Conservation (phyloP, 306 rosid species). For the Acacia confusa region DNA sequence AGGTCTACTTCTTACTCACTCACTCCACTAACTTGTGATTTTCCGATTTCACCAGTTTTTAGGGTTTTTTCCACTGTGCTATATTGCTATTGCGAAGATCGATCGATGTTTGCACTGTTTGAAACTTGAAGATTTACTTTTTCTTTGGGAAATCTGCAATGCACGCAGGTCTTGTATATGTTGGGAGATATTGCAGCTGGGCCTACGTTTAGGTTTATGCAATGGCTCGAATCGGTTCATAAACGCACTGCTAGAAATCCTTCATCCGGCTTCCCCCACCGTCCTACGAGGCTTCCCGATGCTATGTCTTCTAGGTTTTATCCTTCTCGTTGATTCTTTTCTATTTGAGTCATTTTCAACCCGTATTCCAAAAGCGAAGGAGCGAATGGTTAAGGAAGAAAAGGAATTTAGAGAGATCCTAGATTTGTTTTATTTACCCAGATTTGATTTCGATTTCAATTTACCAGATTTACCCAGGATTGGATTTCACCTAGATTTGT, state of each 20-base stretch:
- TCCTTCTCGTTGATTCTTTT: not conserved
- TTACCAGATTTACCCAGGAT: no score
- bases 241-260: constrained; percentile 67
- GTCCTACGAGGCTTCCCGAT: constrained; percentile 33
- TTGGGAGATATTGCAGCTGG: constrained; percentile 84
- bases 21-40: not conserved
- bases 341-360: not conserved
- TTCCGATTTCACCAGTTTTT: constrained; percentile 1
- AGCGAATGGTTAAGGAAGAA: no score
- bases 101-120: not conserved
- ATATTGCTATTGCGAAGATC: not conserved
- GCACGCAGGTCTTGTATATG: constrained; percentile 75
- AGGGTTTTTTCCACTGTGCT: not conserved
- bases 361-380: no score
- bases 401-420: no score
- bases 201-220: constrained; percentile 69
- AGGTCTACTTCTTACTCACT: constrained; percentile 40
- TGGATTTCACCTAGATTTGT: no score
- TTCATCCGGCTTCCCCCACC: constrained; percentile 71
- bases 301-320: constrained; percentile 56
- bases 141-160: constrained; percentile 23
- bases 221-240: constrained; percentile 91
- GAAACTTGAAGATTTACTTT: not conserved
- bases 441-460: no score
- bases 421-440: no score